Conservation (phyloP, 768 basidiomycete genomes). For the Suillus variegatus region DNA sequence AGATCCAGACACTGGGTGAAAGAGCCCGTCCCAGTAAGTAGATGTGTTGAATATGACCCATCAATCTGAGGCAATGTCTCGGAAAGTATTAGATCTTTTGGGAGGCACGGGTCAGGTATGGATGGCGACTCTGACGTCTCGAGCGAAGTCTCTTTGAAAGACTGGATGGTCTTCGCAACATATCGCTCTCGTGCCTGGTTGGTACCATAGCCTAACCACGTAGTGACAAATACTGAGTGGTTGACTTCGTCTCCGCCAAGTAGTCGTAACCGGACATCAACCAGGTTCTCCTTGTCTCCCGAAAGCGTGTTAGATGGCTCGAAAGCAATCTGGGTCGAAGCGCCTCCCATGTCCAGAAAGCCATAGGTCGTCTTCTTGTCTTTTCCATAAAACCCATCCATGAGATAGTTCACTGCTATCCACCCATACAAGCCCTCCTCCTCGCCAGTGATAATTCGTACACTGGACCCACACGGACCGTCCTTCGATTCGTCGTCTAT, state of each 20-base stretch:
- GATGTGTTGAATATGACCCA: constrained; percentile 52
- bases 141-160: constrained; percentile 20
- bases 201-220: constrained; percentile 98
- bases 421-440: constrained; percentile 98
- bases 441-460: constrained; percentile 95
- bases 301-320: constrained; percentile 72
- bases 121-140: constrained; percentile 29
- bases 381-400: constrained; percentile 82
- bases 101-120: constrained; percentile 90
- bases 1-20: constrained; percentile 80
- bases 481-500: constrained; percentile 63
- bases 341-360: constrained; percentile 99
- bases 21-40: constrained; percentile 83
- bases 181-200: constrained; percentile 97
- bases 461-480: constrained; percentile 90
- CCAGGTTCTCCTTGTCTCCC: constrained; percentile 54
- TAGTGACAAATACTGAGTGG: constrained; percentile 95
- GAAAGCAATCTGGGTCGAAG: constrained; percentile 98
- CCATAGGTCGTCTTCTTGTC: constrained; percentile 85
- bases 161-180: constrained; percentile 64
- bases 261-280: constrained; percentile 79
- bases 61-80: constrained; percentile 53
- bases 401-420: constrained; percentile 98
- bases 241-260: constrained; percentile 84
- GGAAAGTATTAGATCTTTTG: constrained; percentile 63